Evolutionary conservation across 179 eudicot species (phyloP), one percentile per base, ranked within the genome.

Genomic region (Dionaea muscipula): DNA sequence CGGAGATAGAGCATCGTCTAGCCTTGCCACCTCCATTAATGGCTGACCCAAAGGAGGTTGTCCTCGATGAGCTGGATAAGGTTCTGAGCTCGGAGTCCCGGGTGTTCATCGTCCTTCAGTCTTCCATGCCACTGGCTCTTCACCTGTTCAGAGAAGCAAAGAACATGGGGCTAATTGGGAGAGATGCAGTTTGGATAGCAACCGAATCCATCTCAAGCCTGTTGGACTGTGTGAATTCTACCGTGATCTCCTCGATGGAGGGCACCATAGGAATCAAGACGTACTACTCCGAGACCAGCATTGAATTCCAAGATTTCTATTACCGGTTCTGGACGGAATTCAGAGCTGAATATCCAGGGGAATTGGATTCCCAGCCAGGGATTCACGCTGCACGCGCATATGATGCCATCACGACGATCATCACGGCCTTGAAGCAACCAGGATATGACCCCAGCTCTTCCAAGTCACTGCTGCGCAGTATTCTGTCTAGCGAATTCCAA

Each of bases 51-150:
- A 45, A 44, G n/a, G 47, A 39, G 59, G 6, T 51, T 33, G 39
- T 33, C 57, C 59, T 39, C 24, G 53, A 51, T 14, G 63, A 67
- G 22, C 63, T 67, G 7, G 25, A 23, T 28, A 60, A 27, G 60
- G 51, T 65, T 7, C 40, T 55, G 27, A 31, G 8, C 21, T 47
- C 45, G 28, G 64, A 64, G 38, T 67, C 74, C 24, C 56, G 72
- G 48, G 76, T 71, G 19, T 77, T 68, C 26, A 18, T 77, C 28
- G 69, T 78, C 28, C 63, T 74, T 16, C 68, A 66, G 26, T 50
- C 65, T 4, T 68, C 79, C 4, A 39, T 65, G 14, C 52, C 71
- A 26, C 52, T 56, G 38, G 70, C 68, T 14, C 33, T 39, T 21
- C 56, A n/a, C 14, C 46, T 78, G 23, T 78, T 71, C 44, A 18